phyloP scores from a whole-genome alignment of 352 stramenopile genomes.

The Achlya hypogyna region DNA sequence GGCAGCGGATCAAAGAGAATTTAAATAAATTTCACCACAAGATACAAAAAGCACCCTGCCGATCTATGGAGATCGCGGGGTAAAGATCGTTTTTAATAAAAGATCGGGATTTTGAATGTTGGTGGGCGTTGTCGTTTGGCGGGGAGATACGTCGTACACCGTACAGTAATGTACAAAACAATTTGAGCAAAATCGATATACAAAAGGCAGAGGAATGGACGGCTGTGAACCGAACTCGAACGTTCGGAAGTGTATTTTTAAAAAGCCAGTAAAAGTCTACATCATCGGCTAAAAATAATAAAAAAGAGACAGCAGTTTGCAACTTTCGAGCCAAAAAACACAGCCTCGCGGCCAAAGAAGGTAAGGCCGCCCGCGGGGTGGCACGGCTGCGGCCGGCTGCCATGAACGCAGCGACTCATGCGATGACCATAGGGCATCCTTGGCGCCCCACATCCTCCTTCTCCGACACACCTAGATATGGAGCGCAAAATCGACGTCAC shows the following conservation, averaged over 20 bases:
- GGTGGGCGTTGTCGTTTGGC: constrained; percentile 4
- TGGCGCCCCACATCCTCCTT: too few relatives aligned
- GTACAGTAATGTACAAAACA: background rate
- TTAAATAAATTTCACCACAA: background rate
- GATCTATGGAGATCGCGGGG: background rate
- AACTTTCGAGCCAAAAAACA: constrained; percentile 18
- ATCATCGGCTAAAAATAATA: constrained; percentile 21
- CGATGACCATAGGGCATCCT: too few relatives aligned
- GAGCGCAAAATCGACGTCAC: constrained; percentile 5
- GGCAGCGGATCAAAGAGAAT: background rate
- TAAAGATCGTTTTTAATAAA: background rate
- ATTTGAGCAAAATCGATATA: background rate
- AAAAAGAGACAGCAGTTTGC: constrained; percentile 23
- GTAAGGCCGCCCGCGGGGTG: background rate
- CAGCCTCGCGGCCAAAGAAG: constrained; percentile 4
- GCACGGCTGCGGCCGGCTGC: background rate
- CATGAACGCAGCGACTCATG: too few relatives aligned
- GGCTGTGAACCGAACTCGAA: background rate
- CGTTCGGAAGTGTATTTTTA: constrained; percentile 13
- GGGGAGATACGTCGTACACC: background rate
- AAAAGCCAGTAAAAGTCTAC: constrained; percentile 24
- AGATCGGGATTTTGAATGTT: constrained; percentile 1
- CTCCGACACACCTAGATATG: background rate
- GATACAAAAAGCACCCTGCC: background rate
- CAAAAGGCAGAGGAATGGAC: constrained; percentile 5